Conservation (phyloP, 768 basidiomycete species). For the Boletus subparvulus region DNA sequence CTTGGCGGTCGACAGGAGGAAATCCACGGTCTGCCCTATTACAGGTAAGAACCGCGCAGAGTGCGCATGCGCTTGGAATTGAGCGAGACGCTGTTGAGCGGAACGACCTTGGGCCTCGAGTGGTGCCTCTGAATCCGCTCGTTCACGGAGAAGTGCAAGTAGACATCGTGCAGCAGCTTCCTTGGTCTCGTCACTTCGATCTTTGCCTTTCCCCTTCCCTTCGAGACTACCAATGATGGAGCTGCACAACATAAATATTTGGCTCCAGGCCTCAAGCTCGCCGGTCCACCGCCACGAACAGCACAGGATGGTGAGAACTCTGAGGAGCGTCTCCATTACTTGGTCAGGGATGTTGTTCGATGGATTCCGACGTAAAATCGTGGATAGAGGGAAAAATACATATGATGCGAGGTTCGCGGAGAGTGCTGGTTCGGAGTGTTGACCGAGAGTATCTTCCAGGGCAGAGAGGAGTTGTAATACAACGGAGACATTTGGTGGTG, state of each 20-base stretch:
- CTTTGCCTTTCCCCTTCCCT: conserved; percentile 63
- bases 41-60: conserved; percentile 64
- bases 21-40: conserved; percentile 79
- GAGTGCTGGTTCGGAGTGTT: conserved; percentile 43
- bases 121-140: conserved; percentile 41
- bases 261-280: conserved; percentile 75
- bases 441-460: conserved; percentile 49
- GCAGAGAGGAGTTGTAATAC: conserved; percentile 54
- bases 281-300: conserved; percentile 86
- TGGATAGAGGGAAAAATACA: conserved; percentile 83
- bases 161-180: conserved; percentile 72
- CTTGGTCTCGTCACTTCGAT: conserved; percentile 79
- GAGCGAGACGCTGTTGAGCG: conserved; percentile 35
- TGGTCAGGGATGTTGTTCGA: conserved; percentile 72
- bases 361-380: conserved; percentile 75
- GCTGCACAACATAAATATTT: conserved; percentile 75
- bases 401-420: conserved; percentile 72
- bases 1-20: conserved; percentile 58
- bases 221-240: conserved; percentile 65
- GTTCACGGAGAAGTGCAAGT: conserved; percentile 56
- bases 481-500: conserved; percentile 48
- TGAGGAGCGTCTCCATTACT: conserved; percentile 71
- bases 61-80: conserved; percentile 41
- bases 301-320: conserved; percentile 55
- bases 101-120: conserved; percentile 24